Base-by-base conservation (phyloP, 139 green algal genomes). In the Chlorella sp. region DNA sequence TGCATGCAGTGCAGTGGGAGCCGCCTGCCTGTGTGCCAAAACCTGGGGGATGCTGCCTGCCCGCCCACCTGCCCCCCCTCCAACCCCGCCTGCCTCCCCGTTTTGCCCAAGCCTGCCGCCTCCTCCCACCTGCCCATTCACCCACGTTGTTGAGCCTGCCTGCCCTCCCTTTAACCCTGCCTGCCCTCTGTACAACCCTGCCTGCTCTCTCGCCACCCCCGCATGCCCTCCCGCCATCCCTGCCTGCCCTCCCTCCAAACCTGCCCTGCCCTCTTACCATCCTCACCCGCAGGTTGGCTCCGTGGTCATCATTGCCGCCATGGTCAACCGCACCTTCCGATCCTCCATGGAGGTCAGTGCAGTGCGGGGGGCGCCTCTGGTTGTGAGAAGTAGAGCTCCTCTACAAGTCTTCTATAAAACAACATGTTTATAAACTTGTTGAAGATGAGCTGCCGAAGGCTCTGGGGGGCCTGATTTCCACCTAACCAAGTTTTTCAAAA, bases 251-350 rank as follows among this genome's bases (percentile, higher is more conserved):
- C 37, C 37, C 12, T 14, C 21, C 75, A 42, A 32, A 32, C 81
- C n/a, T 34, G 5, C 32, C 7, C 30, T 28, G 60, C 60, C 19
- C 15, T 28, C 69, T 3, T n/a, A n/a, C n/a, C n/a, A n/a, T 37
- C 37, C 39, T 15, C 3, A 1, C 39, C 22, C 21, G 77, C 88
- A 90, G 53, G 42, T 93, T 34, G 94, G 96, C 22, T 91, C 91
- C 3, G 95, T 98, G 24, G 93, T 95, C 19, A 97, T 97, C 48
- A 90, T 98, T 2, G 96, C 96, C 7, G 96, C 96, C 86, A 96
- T 96, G 93, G 95, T 98, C 42, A 97, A 97, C 83, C 93, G 96
- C 85, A 96, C 93, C 75, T 98, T 98, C 89, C 88, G 79, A 48
- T 95, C 92, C 30, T 95, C 91, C 37, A 96, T 98, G 94, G 96